A percentile compares a stretch with the other conserved stretches of the same genome.
Evolutionary conservation across 1,139 yeast species (phyloP).

Genomic region (Yamadazyma diospyri): DNA sequence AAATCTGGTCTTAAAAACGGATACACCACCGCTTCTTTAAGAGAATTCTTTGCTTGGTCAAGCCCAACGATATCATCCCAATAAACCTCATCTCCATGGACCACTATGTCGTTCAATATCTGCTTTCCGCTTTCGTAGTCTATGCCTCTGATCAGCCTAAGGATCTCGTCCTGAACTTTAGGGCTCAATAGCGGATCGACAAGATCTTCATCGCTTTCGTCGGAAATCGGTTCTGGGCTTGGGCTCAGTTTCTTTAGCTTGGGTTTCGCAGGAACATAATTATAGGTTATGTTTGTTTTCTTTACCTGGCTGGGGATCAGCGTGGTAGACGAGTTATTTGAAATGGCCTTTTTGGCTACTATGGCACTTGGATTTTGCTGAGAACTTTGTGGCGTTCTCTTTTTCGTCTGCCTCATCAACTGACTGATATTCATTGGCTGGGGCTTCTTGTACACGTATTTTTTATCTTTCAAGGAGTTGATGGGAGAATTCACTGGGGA

Average conservation of each 20-base stretch:
- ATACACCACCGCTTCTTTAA: conserved; percentile 94
- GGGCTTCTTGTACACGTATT: conserved; percentile 39
- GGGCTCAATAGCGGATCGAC: conserved; percentile 43
- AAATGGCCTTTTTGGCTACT: too few relatives aligned
- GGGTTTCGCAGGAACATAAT: conserved; percentile 20
- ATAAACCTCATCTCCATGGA: conserved; percentile 90
- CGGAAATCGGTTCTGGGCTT: conserved; percentile 9
- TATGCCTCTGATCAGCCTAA: conserved; percentile 37
- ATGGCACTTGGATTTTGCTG: neutral
- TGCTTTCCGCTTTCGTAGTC: conserved; percentile 49
- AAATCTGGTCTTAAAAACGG: conserved; percentile 94
- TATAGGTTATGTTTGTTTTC: conserved; percentile 27
- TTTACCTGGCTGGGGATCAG: conserved; percentile 8
- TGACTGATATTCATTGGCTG: conserved; percentile 37
- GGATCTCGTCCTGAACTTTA: conserved; percentile 58
- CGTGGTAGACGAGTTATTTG: too few relatives aligned
- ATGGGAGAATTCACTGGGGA: conserved; percentile 11
- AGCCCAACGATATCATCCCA: conserved; percentile 98
- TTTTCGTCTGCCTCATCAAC: conserved; percentile 24
- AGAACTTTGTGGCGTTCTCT: neutral
- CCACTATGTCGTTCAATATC: conserved; percentile 86
- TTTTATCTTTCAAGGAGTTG: conserved; percentile 15
- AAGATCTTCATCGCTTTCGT: conserved; percentile 17
- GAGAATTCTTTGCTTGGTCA: conserved; percentile 81
- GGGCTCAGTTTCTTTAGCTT: conserved; percentile 5